phyloP scores from a whole-genome alignment of 2,329 filamentous ascomycete genomes.

The Colletotrichum sp. region DNA sequence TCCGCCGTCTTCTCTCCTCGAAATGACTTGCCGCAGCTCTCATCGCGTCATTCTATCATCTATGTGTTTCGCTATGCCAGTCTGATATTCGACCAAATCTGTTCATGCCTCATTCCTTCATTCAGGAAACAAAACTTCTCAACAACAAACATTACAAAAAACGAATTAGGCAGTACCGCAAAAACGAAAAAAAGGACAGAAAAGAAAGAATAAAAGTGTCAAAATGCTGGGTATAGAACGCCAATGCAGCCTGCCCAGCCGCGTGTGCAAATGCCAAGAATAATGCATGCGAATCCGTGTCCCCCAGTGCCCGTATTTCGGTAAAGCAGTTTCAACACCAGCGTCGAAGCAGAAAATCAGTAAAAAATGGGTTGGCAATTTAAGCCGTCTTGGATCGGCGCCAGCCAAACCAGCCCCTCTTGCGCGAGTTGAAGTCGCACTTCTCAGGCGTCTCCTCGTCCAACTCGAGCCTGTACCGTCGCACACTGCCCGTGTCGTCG shows the following conservation, averaged over 20 bases:
- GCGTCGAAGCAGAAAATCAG: neutral
- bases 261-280: constrained; percentile 16
- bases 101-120: neutral
- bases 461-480: constrained; percentile 65
- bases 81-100: constrained; percentile 6
- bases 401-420: constrained; percentile 8
- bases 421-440: neutral
- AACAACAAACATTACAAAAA: constrained; percentile 8
- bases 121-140: neutral
- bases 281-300: neutral
- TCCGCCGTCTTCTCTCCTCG: neutral
- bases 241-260: constrained; percentile 12
- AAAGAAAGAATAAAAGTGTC: neutral
- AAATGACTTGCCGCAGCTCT: neutral
- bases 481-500: constrained; percentile 67
- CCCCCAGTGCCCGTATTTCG: neutral
- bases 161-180: neutral
- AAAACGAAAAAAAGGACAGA: neutral
- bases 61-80: constrained; percentile 9
- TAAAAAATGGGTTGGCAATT: no score
- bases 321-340: neutral
- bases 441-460: constrained; percentile 18
- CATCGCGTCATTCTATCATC: constrained; percentile 12
- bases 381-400: constrained; percentile 11
- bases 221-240: constrained; percentile 22